Percentiles rank a stretch among this genome's conserved stretches.
These are phyloP conservation scores for Suhomyces pyralidae DNA, from an alignment of 805 yeast species.

Conservation along the genomic window DNA sequence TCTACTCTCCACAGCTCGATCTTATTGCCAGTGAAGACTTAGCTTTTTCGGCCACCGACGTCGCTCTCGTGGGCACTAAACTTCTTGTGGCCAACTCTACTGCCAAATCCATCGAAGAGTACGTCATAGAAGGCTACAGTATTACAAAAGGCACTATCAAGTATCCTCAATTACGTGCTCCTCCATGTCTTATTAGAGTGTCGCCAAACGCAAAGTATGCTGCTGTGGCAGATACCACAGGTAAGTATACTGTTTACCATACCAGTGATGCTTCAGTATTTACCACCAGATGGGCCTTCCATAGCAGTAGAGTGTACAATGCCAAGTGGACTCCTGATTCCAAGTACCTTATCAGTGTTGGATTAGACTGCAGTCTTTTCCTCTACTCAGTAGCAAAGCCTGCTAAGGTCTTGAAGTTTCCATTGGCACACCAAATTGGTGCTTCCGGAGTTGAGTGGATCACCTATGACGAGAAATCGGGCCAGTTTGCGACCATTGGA, in stretches of 20 bases:
- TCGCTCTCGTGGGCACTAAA: slow-evolving; percentile 21
- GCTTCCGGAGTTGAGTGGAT: slow-evolving; percentile 73
- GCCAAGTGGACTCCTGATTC: slow-evolving; percentile 80
- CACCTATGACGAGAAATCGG: slow-evolving; percentile 29
- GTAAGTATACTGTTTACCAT: slow-evolving; percentile 77
- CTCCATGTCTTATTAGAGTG: slow-evolving; percentile 59
- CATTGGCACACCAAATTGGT: slow-evolving; percentile 88
- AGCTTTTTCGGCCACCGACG: slow-evolving; percentile 20
- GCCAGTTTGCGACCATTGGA: slow-evolving; percentile 65
- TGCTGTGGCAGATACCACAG: slow-evolving; percentile 85
- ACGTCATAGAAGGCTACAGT: slow-evolving; percentile 6
- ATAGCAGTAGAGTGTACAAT: slow-evolving; percentile 73
- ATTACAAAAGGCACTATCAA: slow-evolving; percentile 33
- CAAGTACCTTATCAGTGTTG: slow-evolving; percentile 70
- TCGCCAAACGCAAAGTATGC: slow-evolving; percentile 67
- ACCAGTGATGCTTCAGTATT: slow-evolving; percentile 51
- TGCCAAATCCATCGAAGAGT: slow-evolving; percentile 30
- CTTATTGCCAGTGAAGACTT: slow-evolving; percentile 17
- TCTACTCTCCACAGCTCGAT: slow-evolving; percentile 13
- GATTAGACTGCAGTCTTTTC: slow-evolving; percentile 78
- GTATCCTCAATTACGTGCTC: slow-evolving; percentile 51
- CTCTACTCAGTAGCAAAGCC: slow-evolving; percentile 80
- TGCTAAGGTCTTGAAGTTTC: slow-evolving; percentile 64
- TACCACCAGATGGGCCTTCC: slow-evolving; percentile 95
- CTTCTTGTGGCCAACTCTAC: slow-evolving; percentile 31